These are phyloP conservation scores for Xylariaceae sp. DNA, from an alignment of 2,329 filamentous ascomycete species.

Conservation along the genomic window DNA sequence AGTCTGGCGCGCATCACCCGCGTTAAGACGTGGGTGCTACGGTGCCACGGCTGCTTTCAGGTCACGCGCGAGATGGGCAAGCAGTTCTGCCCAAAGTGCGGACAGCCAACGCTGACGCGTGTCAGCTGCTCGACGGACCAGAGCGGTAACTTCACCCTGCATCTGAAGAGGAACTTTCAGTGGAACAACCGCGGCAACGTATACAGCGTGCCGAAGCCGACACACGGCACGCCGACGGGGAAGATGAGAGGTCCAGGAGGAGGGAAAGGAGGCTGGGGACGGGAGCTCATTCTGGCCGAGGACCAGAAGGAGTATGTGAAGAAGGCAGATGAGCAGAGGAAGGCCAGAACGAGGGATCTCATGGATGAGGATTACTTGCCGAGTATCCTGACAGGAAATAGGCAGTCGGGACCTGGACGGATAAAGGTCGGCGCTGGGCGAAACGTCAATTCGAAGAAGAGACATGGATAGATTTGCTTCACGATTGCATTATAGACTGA, in stretches of 20 bases:
- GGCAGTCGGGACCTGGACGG: slow-evolving; percentile 57
- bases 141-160: slow-evolving; percentile 75
- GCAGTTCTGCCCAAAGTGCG: slow-evolving; percentile 91
- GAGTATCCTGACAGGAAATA: slow-evolving; percentile 74
- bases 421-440: slow-evolving; percentile 80
- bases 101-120: slow-evolving; percentile 79
- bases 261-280: slow-evolving; percentile 84
- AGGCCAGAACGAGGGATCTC: slow-evolving; percentile 69
- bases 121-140: slow-evolving; percentile 81
- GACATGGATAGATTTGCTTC: slow-evolving; percentile 20
- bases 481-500: slow-evolving; percentile 9
- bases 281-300: slow-evolving; percentile 78
- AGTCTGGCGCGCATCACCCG: slow-evolving; percentile 75
- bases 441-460: slow-evolving; percentile 77
- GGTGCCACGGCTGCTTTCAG: slow-evolving; percentile 91
- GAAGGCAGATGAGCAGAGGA: slow-evolving; percentile 59
- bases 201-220: slow-evolving; percentile 88
- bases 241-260: slow-evolving; percentile 62
- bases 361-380: slow-evolving; percentile 97
- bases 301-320: slow-evolving; percentile 90
- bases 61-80: slow-evolving; percentile 77
- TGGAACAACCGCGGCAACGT: slow-evolving; percentile 92
- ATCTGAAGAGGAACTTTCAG: slow-evolving; percentile 82
- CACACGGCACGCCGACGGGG: slow-evolving; percentile 74
- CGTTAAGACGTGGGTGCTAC: slow-evolving; percentile 82